A percentile compares a stretch with the other conserved stretches of the same genome.
Evolutionary conservation across 2,329 filamentous ascomycete genomes (phyloP).

Genomic region (Verruconis gallopava): DNA sequence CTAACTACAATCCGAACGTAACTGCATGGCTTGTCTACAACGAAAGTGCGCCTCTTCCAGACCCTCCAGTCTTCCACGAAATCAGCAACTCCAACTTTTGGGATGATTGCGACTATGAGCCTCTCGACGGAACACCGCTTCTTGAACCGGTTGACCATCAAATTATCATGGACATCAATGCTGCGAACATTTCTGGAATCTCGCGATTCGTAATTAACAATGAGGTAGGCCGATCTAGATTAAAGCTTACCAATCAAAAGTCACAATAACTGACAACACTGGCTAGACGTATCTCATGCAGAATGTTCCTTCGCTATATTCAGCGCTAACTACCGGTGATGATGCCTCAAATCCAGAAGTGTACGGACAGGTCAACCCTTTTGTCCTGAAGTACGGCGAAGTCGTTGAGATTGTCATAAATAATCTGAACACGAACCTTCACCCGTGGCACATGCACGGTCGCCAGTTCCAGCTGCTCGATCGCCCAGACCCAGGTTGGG

Average conservation of each 20-base stretch:
- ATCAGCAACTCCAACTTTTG: background rate
- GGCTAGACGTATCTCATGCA: slow-evolving; percentile 51
- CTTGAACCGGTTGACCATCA: slow-evolving; percentile 47
- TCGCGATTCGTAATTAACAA: background rate
- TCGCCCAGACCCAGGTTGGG: slow-evolving; percentile 12
- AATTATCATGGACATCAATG: slow-evolving; percentile 2
- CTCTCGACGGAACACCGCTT: slow-evolving; percentile 50
- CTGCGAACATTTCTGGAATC: slow-evolving; percentile 1
- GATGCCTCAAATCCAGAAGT: slow-evolving; percentile 28
- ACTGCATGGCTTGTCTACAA: slow-evolving; percentile 5
- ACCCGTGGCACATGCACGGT: slow-evolving; percentile 66
- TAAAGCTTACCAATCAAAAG: too few species aligned
- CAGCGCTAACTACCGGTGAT: slow-evolving; percentile 46
- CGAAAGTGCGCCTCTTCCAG: background rate
- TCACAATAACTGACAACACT: background rate
- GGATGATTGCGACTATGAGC: slow-evolving; percentile 26
- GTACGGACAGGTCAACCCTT: slow-evolving; percentile 40
- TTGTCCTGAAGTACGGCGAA: slow-evolving; percentile 52
- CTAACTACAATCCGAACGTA: background rate
- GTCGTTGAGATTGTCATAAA: slow-evolving; percentile 63
- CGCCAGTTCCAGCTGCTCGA: slow-evolving; percentile 53
- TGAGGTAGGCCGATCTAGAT: background rate
- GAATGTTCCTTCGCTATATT: slow-evolving; percentile 71
- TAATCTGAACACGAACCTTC: slow-evolving; percentile 57
- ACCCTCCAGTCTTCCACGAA: background rate